phyloP scores from a whole-genome alignment of 441 rosid species.

The Pelargonium fulgidum region DNA sequence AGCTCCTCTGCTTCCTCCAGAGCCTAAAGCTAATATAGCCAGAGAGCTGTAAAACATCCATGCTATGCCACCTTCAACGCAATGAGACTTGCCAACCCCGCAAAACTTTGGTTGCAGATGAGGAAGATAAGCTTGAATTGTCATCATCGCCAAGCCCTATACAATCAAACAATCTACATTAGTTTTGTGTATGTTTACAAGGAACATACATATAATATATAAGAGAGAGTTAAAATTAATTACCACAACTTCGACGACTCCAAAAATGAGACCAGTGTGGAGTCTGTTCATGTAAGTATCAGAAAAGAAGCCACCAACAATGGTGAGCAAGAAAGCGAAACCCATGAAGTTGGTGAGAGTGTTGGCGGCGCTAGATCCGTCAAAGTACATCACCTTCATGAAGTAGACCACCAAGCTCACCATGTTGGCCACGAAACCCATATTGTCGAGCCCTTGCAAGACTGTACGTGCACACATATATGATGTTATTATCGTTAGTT shows the following conservation, averaged over 20 bases:
- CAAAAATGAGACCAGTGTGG: conserved; percentile 37
- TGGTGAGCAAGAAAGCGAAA: conserved; percentile 39
- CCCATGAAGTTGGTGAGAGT: conserved; percentile 53
- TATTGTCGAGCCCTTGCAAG: conserved; percentile 34
- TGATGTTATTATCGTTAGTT: too few relatives aligned
- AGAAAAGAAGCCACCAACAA: conserved; percentile 50
- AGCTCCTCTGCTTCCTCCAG: conserved; percentile 43
- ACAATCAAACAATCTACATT: not conserved
- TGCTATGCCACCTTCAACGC: conserved; percentile 33
- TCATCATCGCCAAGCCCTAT: conserved; percentile 40
- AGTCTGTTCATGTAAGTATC: conserved; percentile 39
- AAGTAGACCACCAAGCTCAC: conserved; percentile 44
- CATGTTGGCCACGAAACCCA: conserved; percentile 55
- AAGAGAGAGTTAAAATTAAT: too few relatives aligned
- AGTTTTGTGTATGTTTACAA: too few relatives aligned
- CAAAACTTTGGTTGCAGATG: conserved; percentile 37
- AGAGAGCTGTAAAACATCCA: conserved; percentile 33
- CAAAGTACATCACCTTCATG: conserved; percentile 28
- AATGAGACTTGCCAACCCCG: conserved; percentile 17
- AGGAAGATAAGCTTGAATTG: conserved; percentile 40
- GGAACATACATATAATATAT: too few relatives aligned
- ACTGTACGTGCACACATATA: conserved; percentile 17
- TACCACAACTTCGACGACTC: conserved; percentile 39
- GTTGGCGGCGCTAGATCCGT: conserved; percentile 31
- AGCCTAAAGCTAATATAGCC: conserved; percentile 35